Evolutionary conservation across 2,329 filamentous ascomycete genomes (phyloP), one percentile per base, ranked within the genome.

Genomic region (Sclerotinia subarctica): DNA sequence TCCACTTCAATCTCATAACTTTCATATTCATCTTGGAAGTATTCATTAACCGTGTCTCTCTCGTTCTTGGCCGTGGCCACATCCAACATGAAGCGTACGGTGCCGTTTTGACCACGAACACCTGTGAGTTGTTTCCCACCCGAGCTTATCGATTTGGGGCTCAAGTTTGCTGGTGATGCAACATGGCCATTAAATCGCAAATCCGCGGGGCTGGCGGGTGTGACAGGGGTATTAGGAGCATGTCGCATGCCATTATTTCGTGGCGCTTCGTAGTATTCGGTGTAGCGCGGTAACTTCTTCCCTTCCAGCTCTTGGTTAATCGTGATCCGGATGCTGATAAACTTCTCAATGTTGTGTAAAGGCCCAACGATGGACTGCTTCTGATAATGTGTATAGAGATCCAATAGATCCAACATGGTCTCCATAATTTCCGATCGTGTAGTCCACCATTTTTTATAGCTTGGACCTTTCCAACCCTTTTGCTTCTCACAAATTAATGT

Each of bases 1-100:
- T 96, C 92, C 32, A 93, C 87, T 76, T 96, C 92, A 53, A 91
- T 82, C 76, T 91, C 88, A 74, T 90, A 88, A 76, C 93, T 90
- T 72, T 93, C 91, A 74, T 87, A 92, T 75, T 93, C 90, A 54
- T 90, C 86, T 53, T 85, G 86, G 76, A 90, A 92, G 77, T 89
- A 93, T 62, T 85, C 82, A 5, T 84, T 83, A 2, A 94, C 90
- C 17, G 85, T 83, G 17, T 84, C 83, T 73, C 87, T 86, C 79
- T 99, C 95, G 21, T 84, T 83, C 58, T 85, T 84, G 2, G 93
- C 93, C 62, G 90, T 86, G 66, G 90, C 89, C 0, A 89, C 87
- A 72, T 97, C 91, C 60, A 98, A 89, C 79, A 97, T 92, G 78
- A 97, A 98, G 8, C 95, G 87, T 72, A 96, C 88, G 0, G 94